Percentiles rank a stretch among this genome's conserved stretches.
These are phyloP conservation scores for Leptodontidium sp. DNA, from an alignment of 2,329 filamentous ascomycete genomes.

Conservation along the genomic window DNA sequence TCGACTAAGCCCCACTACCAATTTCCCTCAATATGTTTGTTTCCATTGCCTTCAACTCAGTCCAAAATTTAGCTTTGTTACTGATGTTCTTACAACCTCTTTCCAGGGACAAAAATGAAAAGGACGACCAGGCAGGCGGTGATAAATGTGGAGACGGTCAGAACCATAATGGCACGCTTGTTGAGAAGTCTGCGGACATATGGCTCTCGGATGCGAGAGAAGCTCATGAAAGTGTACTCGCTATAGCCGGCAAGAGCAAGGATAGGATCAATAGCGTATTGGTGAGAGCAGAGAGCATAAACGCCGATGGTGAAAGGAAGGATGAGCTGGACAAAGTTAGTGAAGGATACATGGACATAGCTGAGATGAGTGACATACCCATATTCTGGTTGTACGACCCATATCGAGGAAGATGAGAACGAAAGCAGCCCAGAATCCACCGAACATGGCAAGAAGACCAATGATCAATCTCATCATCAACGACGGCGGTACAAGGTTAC, in stretches of 20 bases:
- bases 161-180: constrained; percentile 83
- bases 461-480: constrained; percentile 86
- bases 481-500: constrained; percentile 92
- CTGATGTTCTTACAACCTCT: constrained; percentile 64
- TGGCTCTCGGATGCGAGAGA: constrained; percentile 85
- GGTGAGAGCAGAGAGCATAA: constrained; percentile 89
- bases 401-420: constrained; percentile 90
- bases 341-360: neutral
- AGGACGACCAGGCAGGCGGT: constrained; percentile 85
- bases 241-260: constrained; percentile 89
- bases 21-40: neutral
- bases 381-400: constrained; percentile 77
- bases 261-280: constrained; percentile 93
- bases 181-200: constrained; percentile 88
- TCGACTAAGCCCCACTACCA: constrained; percentile 3
- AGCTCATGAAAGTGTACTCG: constrained; percentile 96
- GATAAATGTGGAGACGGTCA: constrained; percentile 77
- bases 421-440: constrained; percentile 92
- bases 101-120: constrained; percentile 95
- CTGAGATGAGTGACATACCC: constrained; percentile 66
- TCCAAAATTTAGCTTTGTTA: neutral
- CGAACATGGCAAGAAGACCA: constrained; percentile 87
- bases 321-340: constrained; percentile 64
- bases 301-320: constrained; percentile 91
- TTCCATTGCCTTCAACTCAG: neutral